Conservation (phyloP, 1,284 basidiomycete species). For the Ceratobasidium sp. region DNA sequence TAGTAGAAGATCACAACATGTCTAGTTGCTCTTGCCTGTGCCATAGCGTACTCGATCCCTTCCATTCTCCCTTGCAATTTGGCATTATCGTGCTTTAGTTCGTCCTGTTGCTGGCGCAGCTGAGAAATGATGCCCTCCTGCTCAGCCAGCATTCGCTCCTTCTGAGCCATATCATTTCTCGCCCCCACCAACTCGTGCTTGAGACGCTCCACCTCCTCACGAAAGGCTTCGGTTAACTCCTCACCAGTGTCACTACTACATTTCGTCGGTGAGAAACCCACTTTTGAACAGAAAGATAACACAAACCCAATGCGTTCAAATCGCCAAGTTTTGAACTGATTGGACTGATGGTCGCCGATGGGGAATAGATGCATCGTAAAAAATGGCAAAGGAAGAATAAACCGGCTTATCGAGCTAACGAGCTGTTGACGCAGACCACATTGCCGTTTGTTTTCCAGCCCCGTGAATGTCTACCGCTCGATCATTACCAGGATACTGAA, state of each 20-base stretch:
- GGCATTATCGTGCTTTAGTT: neutral
- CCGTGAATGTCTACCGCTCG: neutral
- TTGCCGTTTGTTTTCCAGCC: neutral
- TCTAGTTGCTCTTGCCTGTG: neutral
- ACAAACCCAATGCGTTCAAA: constrained; percentile 9
- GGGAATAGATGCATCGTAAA: neutral
- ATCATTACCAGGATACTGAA: neutral
- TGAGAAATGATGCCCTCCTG: neutral
- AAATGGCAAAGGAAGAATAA: neutral
- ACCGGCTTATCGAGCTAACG: neutral
- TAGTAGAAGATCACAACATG: neutral
- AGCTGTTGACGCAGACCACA: neutral
- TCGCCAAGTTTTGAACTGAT: neutral
- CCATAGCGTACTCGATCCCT: neutral
- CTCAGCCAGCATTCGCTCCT: neutral
- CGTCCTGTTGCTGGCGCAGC: neutral
- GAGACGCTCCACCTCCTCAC: neutral
- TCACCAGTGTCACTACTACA: neutral
- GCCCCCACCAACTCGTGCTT: neutral
- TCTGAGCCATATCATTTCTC: neutral
- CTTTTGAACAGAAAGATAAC: too few relatives aligned
- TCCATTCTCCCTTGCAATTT: neutral
- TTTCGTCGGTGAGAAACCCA: too few relatives aligned
- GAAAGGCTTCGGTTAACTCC: neutral
- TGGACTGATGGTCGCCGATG: too few relatives aligned